Evolutionary conservation across 2,329 filamentous ascomycete species (phyloP).

Genomic region (Ceratocystis alfenasii): DNA sequence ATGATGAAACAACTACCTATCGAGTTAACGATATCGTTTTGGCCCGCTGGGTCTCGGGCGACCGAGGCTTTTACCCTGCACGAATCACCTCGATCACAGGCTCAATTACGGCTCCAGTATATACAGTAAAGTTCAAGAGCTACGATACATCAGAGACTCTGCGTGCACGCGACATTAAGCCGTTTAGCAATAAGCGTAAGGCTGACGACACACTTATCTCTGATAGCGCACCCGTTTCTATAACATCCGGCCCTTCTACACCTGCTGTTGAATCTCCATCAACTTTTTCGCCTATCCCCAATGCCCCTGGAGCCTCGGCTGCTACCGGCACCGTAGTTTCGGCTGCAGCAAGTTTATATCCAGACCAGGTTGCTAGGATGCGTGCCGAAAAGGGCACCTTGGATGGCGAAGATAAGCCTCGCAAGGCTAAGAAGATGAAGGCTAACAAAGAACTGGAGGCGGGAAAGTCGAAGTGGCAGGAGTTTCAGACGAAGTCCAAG

Average conservation of each 20-base stretch:
- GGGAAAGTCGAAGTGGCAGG: conserved; percentile 87
- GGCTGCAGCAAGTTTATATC: conserved; percentile 46
- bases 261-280: conserved; percentile 13
- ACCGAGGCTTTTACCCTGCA: conserved; percentile 82
- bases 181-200: conserved; percentile 71
- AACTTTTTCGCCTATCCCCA: conserved; percentile 18
- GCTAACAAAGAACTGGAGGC: conserved; percentile 83
- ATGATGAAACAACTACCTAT: conserved; percentile 50
- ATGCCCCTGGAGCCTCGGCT: conserved; percentile 24
- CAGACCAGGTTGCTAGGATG: conserved; percentile 39
- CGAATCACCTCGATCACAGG: conserved; percentile 90
- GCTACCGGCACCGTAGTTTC: conserved; percentile 40
- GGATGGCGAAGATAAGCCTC: conserved; percentile 55
- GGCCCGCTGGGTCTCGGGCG: conserved; percentile 82
- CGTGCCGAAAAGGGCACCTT: conserved; percentile 48
- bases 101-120: conserved; percentile 79
- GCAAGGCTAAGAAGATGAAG: conserved; percentile 79
- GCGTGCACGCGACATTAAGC: conserved; percentile 70
- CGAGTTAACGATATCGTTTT: conserved; percentile 81
- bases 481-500: conserved; percentile 72
- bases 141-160: conserved; percentile 78
- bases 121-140: conserved; percentile 88
- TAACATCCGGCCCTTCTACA: conserved; percentile 19
- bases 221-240: conserved; percentile 24
- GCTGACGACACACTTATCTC: conserved; percentile 52